These are phyloP conservation scores for Cyclocybe cylindracea DNA, from an alignment of 768 basidiomycete genomes.

Conservation along the genomic window DNA sequence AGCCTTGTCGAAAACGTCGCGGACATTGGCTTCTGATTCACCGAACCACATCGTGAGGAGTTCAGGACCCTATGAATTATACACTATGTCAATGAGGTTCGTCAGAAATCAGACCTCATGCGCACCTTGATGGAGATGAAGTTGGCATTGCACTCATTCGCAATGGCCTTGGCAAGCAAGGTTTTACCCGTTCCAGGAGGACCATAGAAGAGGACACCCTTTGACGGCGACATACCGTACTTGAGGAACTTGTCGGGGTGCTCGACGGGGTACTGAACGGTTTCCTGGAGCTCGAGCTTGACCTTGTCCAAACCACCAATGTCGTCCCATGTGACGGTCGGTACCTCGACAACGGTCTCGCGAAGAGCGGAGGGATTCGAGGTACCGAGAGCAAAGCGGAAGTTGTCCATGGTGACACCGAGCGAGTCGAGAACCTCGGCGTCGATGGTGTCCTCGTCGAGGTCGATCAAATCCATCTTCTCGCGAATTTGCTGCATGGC, in stretches of 20 bases:
- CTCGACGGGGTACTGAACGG: slow-evolving; percentile 99
- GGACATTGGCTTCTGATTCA: slow-evolving; percentile 99
- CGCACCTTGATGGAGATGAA: slow-evolving; percentile 96
- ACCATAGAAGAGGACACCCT: slow-evolving; percentile 99
- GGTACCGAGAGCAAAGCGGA: slow-evolving; percentile 96
- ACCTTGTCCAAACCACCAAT: slow-evolving; percentile 99
- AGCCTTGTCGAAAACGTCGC: slow-evolving; percentile 99
- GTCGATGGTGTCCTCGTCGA: slow-evolving; percentile 98
- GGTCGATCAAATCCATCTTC: slow-evolving; percentile 98
- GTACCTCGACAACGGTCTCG: slow-evolving; percentile 99
- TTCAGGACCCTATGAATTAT: slow-evolving; percentile 75
- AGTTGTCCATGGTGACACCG: slow-evolving; percentile 99
- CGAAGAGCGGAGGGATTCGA: slow-evolving; percentile 98
- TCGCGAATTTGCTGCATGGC: slow-evolving; percentile 99
- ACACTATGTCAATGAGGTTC: slow-evolving; percentile 12
- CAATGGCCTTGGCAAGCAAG: slow-evolving; percentile 96
- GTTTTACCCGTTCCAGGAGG: slow-evolving; percentile 99
- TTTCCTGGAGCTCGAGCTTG: slow-evolving; percentile 98
- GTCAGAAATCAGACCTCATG: neutral
- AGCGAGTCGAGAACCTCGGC: slow-evolving; percentile 98
- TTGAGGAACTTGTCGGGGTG: slow-evolving; percentile 99
- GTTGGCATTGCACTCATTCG: slow-evolving; percentile 99
- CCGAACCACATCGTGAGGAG: slow-evolving; percentile 99
- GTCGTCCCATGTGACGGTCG: slow-evolving; percentile 98
- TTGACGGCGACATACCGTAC: slow-evolving; percentile 99